Base-by-base conservation (phyloP, 306 rosid species). In the Casuarina glauca region DNA sequence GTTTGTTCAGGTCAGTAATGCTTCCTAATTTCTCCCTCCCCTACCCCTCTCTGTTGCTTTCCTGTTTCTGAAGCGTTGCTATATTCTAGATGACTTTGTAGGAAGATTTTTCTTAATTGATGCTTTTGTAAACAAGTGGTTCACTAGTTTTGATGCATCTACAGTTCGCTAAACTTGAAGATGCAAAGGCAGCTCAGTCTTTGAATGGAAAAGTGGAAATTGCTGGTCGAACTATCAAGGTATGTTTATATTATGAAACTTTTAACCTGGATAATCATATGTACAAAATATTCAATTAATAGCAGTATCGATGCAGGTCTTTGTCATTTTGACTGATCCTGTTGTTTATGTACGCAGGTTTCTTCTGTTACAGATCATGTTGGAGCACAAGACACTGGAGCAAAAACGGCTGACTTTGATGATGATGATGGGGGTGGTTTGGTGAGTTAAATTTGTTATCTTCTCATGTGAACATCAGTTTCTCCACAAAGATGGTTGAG, bases 381-480 rank as follows among this genome's bases (percentile, higher is more conserved):
- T 58, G 97, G 94, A 66, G 84, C 87, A 64, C 99, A 96, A 82
- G 98, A 96, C 62, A 61, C 85, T 73, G 93, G 76, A 70, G 91
- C 97, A 52, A 96, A 96, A 83, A 86, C 99, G 38, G 97, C 97
- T 6, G 98, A 96, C 76, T 91, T 93, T 73, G 99, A 96, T 82
- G 99, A 96, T 49, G 99, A 96, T 77, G 99, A 96, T 69, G 91
- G 89, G 44, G 96, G 99, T 78, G 99, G 99, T 76, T 87, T 96
- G 98, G 99, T 96, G 83, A 78, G 97, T 83, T 78, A 74, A 41
- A 69, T 32, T 19, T 39, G 50, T 51, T 66, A 19, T 58, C 20
- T 16, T 48, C 13, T 11, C 57, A 38, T 36, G 53, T 41, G 11
- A 52, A 54, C 11, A 11, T 49, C n/a, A 42, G 32, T 9, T 42